Evolutionary conservation across 306 rosid genomes (phyloP).

Genomic region (Trifolium subterraneum): DNA sequence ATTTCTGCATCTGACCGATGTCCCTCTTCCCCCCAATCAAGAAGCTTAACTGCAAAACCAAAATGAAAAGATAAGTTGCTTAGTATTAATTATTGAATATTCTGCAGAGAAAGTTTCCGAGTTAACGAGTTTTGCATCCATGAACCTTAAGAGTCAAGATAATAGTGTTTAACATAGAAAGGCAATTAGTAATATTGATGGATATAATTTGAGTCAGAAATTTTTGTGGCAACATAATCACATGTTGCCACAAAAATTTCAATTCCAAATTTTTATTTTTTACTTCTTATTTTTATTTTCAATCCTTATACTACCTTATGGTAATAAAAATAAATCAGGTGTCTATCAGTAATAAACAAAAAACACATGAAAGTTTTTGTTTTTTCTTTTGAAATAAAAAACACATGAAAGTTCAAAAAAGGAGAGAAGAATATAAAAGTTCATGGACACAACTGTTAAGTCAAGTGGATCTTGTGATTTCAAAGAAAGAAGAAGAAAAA

Average conservation of each 20-base stretch:
- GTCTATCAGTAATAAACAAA: conserved; percentile 44
- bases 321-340: conserved; percentile 40
- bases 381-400: conserved; percentile 25
- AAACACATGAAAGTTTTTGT: conserved; percentile 52
- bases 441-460: conserved; percentile 66
- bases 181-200: conserved; percentile 6
- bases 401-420: conserved; percentile 57
- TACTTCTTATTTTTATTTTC: conserved; percentile 9
- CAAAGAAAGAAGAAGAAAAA: conserved; percentile 7
- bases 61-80: conserved; percentile 33
- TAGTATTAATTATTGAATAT: conserved; percentile 36
- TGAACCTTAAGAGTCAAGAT: conserved; percentile 18
- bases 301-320: conserved; percentile 35
- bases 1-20: conserved; percentile 97
- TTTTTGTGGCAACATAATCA: conserved; percentile 44
- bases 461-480: conserved; percentile 79
- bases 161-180: conserved; percentile 15
- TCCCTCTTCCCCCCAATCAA: conserved; percentile 99
- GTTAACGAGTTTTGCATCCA: conserved; percentile 14
- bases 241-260: no score
- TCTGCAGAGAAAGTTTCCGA: conserved; percentile 30
- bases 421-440: conserved; percentile 55
- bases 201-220: conserved; percentile 31
- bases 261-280: conserved; percentile 13
- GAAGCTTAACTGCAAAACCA: conserved; percentile 80